Conservation (phyloP, 257 asterid genomes). For the Osmanthus fragrans region DNA sequence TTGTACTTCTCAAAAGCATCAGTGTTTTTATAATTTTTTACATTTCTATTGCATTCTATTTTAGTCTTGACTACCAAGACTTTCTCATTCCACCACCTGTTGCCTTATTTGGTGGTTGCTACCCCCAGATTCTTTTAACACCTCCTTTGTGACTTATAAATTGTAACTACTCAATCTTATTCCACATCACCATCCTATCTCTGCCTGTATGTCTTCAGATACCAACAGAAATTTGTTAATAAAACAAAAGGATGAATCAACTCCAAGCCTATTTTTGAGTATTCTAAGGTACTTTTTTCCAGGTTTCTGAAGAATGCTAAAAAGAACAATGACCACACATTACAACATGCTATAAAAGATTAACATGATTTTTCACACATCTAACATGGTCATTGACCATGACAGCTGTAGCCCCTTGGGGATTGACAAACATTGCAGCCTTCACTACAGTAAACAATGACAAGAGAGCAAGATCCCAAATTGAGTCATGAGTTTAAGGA, state of each 20-base stretch:
- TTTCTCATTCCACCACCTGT: not conserved
- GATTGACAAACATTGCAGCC: too few species aligned
- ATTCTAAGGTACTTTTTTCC: not conserved
- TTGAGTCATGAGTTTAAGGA: not conserved
- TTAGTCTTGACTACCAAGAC: not conserved
- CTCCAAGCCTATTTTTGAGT: not conserved
- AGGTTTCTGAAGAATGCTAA: not conserved
- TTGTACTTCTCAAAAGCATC: not conserved
- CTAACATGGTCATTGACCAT: not conserved
- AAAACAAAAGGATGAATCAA: too few species aligned
- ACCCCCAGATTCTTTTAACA: not conserved
- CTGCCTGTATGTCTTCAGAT: not conserved
- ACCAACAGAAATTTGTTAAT: not conserved
- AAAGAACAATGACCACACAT: not conserved
- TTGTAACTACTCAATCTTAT: not conserved
- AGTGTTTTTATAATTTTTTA: too few species aligned
- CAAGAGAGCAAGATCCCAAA: not conserved
- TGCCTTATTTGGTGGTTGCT: not conserved
- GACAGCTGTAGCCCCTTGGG: not conserved
- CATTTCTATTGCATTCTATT: not conserved
- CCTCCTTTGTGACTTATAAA: not conserved
- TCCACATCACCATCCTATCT: not conserved
- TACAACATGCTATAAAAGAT: not conserved
- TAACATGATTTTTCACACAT: not conserved
- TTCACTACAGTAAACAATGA: too few species aligned